These are phyloP conservation scores for Ophiocordyceps australis DNA, from an alignment of 2,329 filamentous ascomycete species.

Conservation along the genomic window DNA sequence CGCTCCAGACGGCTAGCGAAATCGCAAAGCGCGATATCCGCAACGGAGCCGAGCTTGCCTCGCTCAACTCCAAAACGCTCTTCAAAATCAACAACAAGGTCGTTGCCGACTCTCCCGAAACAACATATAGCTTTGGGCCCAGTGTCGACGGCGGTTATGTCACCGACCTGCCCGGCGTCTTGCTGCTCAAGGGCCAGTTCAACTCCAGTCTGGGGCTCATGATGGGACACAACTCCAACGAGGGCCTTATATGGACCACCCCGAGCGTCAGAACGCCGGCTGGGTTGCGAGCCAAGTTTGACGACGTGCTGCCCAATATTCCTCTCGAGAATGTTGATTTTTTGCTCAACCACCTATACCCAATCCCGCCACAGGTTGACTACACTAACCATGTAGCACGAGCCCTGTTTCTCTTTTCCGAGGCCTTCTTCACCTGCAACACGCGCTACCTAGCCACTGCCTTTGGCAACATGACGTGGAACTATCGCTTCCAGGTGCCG, in stretches of 20 bases:
- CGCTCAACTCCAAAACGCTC: slow-evolving; percentile 2
- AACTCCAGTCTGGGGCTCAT: slow-evolving; percentile 7
- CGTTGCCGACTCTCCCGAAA: slow-evolving; percentile 3
- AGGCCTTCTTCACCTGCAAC: slow-evolving; percentile 29
- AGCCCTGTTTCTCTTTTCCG: slow-evolving; percentile 17
- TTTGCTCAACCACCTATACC: slow-evolving; percentile 13
- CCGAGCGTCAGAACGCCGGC: slow-evolving; percentile 21
- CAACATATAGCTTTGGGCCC: slow-evolving; percentile 12
- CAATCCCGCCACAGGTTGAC: slow-evolving; percentile 1
- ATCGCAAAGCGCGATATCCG: slow-evolving; percentile 2
- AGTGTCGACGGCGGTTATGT: slow-evolving; percentile 15
- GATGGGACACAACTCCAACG: slow-evolving; percentile 25
- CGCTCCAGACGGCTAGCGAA: slow-evolving; percentile 3
- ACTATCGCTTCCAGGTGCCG: slow-evolving; percentile 29
- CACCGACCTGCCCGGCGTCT: slow-evolving; percentile 9
- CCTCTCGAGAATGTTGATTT: slow-evolving; percentile 9
- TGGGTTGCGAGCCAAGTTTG: slow-evolving; percentile 20
- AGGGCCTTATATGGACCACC: slow-evolving; percentile 25
- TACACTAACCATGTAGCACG: slow-evolving; percentile 10
- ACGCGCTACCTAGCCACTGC: slow-evolving; percentile 26
- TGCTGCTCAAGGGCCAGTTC: slow-evolving; percentile 10
- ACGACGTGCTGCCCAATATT: slow-evolving; percentile 5
- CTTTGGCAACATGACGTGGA: slow-evolving; percentile 23
- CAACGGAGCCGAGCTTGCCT: slow-evolving; percentile 2
- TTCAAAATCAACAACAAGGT: slow-evolving; percentile 16